Evolutionary conservation across 2,329 filamentous ascomycete genomes (phyloP).

Genomic region (Nemania serpens): DNA sequence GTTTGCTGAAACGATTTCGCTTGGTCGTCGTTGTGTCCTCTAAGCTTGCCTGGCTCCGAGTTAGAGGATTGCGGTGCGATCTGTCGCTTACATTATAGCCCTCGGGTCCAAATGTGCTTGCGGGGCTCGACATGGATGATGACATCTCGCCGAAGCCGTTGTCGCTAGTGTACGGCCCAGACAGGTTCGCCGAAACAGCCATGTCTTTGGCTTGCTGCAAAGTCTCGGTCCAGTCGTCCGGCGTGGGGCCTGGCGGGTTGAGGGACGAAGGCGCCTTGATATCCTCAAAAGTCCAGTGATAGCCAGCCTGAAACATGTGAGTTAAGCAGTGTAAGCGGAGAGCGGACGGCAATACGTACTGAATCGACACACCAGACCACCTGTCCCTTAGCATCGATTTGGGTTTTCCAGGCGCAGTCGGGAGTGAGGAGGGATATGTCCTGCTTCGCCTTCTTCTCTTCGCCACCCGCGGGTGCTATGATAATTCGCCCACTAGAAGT

Average conservation of each 20-base stretch:
- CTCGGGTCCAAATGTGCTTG: slow-evolving; percentile 70
- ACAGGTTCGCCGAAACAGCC: slow-evolving; percentile 73
- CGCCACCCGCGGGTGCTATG: slow-evolving; percentile 86
- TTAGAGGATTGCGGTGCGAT: slow-evolving; percentile 60
- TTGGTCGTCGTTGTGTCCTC: slow-evolving; percentile 57
- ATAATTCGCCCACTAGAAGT: slow-evolving; percentile 90
- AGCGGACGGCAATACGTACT: slow-evolving; percentile 61
- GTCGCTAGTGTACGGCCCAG: slow-evolving; percentile 69
- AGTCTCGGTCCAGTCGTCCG: slow-evolving; percentile 90
- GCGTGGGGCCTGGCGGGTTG: slow-evolving; percentile 66
- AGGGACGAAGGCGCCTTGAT: slow-evolving; percentile 67
- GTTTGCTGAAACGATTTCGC: slow-evolving; percentile 80
- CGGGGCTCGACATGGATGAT: slow-evolving; percentile 75
- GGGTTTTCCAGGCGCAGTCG: slow-evolving; percentile 78
- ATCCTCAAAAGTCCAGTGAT: slow-evolving; percentile 93
- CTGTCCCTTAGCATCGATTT: slow-evolving; percentile 84
- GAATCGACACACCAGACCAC: slow-evolving; percentile 91
- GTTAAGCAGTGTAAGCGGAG: slow-evolving; percentile 25
- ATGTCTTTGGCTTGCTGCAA: slow-evolving; percentile 86
- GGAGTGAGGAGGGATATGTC: slow-evolving; percentile 82
- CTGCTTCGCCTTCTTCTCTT: slow-evolving; percentile 93
- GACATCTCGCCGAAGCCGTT: slow-evolving; percentile 70
- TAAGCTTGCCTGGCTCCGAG: slow-evolving; percentile 61
- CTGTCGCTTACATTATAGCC: slow-evolving; percentile 55
- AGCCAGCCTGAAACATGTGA: slow-evolving; percentile 67